phyloP scores from a whole-genome alignment of 164 flowering plant species.

The Piper longum region DNA sequence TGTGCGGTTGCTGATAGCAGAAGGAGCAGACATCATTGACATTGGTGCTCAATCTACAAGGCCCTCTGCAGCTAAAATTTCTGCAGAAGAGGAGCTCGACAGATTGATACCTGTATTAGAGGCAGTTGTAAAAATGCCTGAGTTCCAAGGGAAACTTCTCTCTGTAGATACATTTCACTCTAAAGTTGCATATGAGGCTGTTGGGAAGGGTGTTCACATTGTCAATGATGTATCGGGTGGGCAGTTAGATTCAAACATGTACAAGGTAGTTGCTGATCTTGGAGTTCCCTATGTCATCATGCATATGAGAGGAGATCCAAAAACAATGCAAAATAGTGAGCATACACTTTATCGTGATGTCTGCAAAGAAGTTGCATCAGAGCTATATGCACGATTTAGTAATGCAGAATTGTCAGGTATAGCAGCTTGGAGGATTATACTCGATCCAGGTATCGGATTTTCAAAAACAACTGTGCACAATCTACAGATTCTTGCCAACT shows the following conservation, averaged over 20 bases:
- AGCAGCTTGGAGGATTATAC: slow-evolving; percentile 83
- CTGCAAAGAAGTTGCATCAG: slow-evolving; percentile 52
- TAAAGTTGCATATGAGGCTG: slow-evolving; percentile 68
- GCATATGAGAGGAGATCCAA: slow-evolving; percentile 92
- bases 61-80: slow-evolving; percentile 60
- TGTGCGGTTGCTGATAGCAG: slow-evolving; percentile 50
- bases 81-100: slow-evolving; percentile 64
- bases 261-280: slow-evolving; percentile 39
- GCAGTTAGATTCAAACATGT: slow-evolving; percentile 53
- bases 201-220: slow-evolving; percentile 62
- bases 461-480: slow-evolving; percentile 75
- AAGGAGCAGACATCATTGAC: slow-evolving; percentile 90
- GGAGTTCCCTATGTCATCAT: slow-evolving; percentile 66
- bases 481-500: slow-evolving; percentile 52
- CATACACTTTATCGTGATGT: slow-evolving; percentile 58
- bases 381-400: slow-evolving; percentile 29
- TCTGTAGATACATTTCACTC: slow-evolving; percentile 90
- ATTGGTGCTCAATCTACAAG: slow-evolving; percentile 90
- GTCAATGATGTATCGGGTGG: slow-evolving; percentile 91
- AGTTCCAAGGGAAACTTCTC: slow-evolving; percentile 51
- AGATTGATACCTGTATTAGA: slow-evolving; percentile 76
- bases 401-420: slow-evolving; percentile 71
- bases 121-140: slow-evolving; percentile 50
- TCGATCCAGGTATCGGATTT: slow-evolving; percentile 91
- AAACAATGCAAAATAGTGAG: slow-evolving; percentile 64